Evolutionary conservation across 805 yeast species (phyloP).

Genomic region (Yarrowia hollandica): DNA sequence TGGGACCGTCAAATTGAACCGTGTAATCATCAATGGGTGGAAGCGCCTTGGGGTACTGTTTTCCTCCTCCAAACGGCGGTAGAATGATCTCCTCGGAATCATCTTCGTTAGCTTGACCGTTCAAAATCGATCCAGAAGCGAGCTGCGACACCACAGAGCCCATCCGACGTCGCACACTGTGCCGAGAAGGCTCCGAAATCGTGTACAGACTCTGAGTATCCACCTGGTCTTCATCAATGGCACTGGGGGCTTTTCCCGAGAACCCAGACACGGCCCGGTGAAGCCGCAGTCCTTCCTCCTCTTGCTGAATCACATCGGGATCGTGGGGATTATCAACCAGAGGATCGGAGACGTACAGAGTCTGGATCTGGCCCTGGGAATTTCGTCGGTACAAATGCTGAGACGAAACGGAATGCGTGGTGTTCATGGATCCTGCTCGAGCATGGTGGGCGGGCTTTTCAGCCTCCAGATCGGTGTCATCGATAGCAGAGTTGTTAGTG

Average conservation of each 20-base stretch:
- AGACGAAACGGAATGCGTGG: not conserved
- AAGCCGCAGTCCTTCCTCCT: conserved; percentile 9
- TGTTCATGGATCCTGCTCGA: not conserved
- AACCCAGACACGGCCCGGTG: conserved; percentile 15
- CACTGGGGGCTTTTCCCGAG: not conserved
- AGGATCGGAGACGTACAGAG: conserved; percentile 8
- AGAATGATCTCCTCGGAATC: not conserved
- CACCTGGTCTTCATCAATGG: conserved; percentile 7
- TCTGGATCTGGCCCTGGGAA: conserved; percentile 19
- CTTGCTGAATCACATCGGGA: not conserved
- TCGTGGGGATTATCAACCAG: conserved; percentile 3
- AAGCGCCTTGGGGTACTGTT: conserved; percentile 28
- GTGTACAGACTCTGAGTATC: conserved; percentile 4
- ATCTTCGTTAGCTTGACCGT: not conserved
- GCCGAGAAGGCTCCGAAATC: not conserved
- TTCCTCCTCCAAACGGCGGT: conserved; percentile 31
- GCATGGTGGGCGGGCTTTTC: not conserved
- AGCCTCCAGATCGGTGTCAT: conserved; percentile 3
- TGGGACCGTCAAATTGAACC: conserved; percentile 73
- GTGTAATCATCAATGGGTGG: conserved; percentile 45
- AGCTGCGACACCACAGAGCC: conserved; percentile 10
- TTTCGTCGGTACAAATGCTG: conserved; percentile 22
- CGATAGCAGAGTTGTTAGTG: not conserved
- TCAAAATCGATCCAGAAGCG: conserved; percentile 5
- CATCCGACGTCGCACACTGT: not conserved